These are phyloP conservation scores for Lathyrus aphaca DNA, from an alignment of 306 rosid genomes.

Conservation along the genomic window DNA sequence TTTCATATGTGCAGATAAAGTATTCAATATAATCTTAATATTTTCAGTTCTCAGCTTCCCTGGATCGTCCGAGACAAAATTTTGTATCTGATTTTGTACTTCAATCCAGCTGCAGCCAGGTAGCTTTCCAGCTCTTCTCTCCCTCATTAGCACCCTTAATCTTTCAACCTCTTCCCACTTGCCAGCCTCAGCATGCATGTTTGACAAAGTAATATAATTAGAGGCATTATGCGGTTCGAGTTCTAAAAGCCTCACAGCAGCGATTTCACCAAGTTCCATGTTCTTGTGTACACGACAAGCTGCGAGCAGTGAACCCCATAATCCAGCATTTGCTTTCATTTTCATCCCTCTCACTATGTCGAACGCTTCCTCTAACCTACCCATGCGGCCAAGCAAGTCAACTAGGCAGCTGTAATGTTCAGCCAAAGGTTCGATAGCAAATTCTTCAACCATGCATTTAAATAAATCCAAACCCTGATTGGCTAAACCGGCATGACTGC, in stretches of 20 bases:
- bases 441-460: conserved; percentile 60
- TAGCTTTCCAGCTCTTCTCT: conserved; percentile 61
- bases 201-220: conserved; percentile 74
- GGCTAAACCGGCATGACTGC: conserved; percentile 73
- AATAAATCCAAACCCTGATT: conserved; percentile 57
- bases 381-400: conserved; percentile 74
- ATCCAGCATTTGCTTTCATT: conserved; percentile 60
- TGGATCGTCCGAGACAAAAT: conserved; percentile 61
- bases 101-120: conserved; percentile 90
- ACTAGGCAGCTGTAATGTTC: conserved; percentile 82
- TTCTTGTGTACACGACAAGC: conserved; percentile 64
- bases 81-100: conserved; percentile 52
- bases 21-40: conserved; percentile 44
- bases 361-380: conserved; percentile 79
- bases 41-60: conserved; percentile 51
- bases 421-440: conserved; percentile 60
- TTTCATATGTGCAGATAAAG: conserved; percentile 58
- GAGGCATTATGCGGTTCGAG: conserved; percentile 70
- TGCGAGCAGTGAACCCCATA: conserved; percentile 80
- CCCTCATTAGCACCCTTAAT: conserved; percentile 62
- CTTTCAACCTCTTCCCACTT: conserved; percentile 77
- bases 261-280: conserved; percentile 60
- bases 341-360: conserved; percentile 59
- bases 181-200: conserved; percentile 76
- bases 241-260: conserved; percentile 65